phyloP scores from a whole-genome alignment of 2,329 filamentous ascomycete species.

The Aureobasidium namibiae region DNA sequence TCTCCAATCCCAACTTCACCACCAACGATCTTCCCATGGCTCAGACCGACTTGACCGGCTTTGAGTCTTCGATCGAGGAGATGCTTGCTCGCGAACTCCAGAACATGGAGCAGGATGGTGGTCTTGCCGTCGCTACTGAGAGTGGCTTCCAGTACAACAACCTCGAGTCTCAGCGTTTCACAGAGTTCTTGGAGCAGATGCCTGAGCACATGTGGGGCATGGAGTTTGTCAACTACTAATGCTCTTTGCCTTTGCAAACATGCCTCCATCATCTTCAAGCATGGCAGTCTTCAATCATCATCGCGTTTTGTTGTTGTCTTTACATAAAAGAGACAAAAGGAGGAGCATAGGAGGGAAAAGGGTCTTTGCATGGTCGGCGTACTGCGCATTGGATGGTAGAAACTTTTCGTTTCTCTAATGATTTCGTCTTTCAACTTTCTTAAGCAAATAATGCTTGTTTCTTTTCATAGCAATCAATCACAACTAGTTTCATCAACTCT shows the following conservation, averaged over 20 bases:
- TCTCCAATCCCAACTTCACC: neutral
- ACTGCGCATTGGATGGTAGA: neutral
- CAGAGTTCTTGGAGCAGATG: slow-evolving; percentile 12
- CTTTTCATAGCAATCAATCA: slow-evolving; percentile 1
- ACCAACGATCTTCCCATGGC: slow-evolving; percentile 1
- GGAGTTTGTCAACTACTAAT: slow-evolving; percentile 10
- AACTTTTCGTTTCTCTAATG: slow-evolving; percentile 1
- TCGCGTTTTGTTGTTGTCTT: neutral
- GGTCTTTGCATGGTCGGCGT: slow-evolving; percentile 1
- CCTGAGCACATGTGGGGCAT: slow-evolving; percentile 14
- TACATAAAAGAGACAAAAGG: neutral
- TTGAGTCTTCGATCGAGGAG: slow-evolving; percentile 10
- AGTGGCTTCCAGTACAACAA: slow-evolving; percentile 6
- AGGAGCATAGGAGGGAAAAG: neutral
- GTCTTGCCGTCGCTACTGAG: neutral
- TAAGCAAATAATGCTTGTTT: neutral
- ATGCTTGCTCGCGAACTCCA: slow-evolving; percentile 4
- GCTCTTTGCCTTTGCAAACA: neutral
- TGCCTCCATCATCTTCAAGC: neutral
- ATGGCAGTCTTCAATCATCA: neutral
- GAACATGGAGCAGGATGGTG: slow-evolving; percentile 1
- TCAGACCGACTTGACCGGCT: neutral
- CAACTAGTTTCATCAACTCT: neutral
- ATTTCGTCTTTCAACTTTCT: neutral
- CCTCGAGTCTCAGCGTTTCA: slow-evolving; percentile 12